Evolutionary conservation across 495 filamentous ascomycete species (phyloP).

Genomic region (Tuber aestivum): DNA sequence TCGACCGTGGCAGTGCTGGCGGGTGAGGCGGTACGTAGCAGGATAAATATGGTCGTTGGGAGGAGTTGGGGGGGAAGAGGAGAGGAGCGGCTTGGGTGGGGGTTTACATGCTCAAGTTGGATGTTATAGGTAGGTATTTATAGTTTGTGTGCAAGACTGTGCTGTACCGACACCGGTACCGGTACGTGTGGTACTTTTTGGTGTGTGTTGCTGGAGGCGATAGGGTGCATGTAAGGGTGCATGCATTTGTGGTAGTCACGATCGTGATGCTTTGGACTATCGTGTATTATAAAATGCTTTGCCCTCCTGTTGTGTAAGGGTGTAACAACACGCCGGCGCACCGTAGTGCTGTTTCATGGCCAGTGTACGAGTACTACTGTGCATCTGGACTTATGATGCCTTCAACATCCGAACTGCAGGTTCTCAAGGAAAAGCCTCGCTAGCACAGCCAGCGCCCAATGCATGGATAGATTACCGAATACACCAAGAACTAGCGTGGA

Average conservation of each 20-base stretch:
- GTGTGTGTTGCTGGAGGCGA: background rate
- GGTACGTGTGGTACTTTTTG: background rate
- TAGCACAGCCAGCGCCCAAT: background rate
- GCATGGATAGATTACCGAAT: background rate
- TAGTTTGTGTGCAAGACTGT: background rate
- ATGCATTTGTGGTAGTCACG: background rate
- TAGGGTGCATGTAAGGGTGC: background rate
- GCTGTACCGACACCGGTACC: too few relatives aligned
- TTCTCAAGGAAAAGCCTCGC: background rate
- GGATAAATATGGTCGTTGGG: background rate
- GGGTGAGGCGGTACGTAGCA: background rate
- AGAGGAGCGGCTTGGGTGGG: background rate
- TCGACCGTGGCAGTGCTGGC: background rate
- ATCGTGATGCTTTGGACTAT: background rate
- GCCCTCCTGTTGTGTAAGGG: background rate
- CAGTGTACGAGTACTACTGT: background rate
- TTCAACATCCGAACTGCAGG: background rate
- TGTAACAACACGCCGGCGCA: background rate
- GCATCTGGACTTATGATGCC: background rate
- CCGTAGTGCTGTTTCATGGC: background rate
- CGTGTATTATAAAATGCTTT: background rate
- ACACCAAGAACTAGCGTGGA: background rate
- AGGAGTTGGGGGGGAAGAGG: background rate
- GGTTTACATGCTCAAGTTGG: background rate
- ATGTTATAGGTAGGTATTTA: background rate